These are phyloP conservation scores for Setomelanomma holmii DNA, from an alignment of 2,329 filamentous ascomycete species.

Conservation along the genomic window DNA sequence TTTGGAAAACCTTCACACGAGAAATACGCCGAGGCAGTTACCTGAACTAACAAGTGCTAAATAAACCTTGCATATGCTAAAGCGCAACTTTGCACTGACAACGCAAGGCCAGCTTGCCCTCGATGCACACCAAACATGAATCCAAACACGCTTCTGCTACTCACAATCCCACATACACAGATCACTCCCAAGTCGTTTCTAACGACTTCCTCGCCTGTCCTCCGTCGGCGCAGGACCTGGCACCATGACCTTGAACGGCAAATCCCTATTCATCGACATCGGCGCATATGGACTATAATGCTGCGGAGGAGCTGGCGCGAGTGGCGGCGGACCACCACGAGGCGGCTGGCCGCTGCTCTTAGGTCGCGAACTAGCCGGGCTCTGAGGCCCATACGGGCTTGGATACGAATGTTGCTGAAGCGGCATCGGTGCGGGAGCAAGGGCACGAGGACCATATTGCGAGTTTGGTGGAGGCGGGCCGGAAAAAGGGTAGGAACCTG, in stretches of 20 bases:
- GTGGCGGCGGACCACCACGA: slow-evolving; percentile 30
- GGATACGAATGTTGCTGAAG: slow-evolving; percentile 32
- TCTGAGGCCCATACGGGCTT: slow-evolving; percentile 40
- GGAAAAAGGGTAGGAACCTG: slow-evolving; percentile 23
- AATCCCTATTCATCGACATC: slow-evolving; percentile 23
- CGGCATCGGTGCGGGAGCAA: slow-evolving; percentile 32
- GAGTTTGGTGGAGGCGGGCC: slow-evolving; percentile 21
- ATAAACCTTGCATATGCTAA: too few relatives aligned
- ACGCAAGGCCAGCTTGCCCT: too few relatives aligned
- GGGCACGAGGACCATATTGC: slow-evolving; percentile 25
- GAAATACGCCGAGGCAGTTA: too few relatives aligned
- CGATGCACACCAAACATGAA: too few relatives aligned
- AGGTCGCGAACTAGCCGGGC: slow-evolving; percentile 25
- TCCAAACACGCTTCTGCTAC: not conserved
- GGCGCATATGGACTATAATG: slow-evolving; percentile 39
- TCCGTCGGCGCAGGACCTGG: slow-evolving; percentile 34
- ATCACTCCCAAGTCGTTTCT: slow-evolving; percentile 21
- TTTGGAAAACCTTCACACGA: too few relatives aligned
- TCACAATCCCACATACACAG: slow-evolving; percentile 3
- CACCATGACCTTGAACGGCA: slow-evolving; percentile 42
- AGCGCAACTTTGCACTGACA: too few relatives aligned
- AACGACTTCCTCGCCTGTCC: slow-evolving; percentile 34
- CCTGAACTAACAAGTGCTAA: too few relatives aligned
- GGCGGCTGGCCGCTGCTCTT: slow-evolving; percentile 31
- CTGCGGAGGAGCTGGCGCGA: slow-evolving; percentile 40